Evolutionary conservation across 2,329 filamentous ascomycete species (phyloP).

Genomic region (Ascomycota sp.): DNA sequence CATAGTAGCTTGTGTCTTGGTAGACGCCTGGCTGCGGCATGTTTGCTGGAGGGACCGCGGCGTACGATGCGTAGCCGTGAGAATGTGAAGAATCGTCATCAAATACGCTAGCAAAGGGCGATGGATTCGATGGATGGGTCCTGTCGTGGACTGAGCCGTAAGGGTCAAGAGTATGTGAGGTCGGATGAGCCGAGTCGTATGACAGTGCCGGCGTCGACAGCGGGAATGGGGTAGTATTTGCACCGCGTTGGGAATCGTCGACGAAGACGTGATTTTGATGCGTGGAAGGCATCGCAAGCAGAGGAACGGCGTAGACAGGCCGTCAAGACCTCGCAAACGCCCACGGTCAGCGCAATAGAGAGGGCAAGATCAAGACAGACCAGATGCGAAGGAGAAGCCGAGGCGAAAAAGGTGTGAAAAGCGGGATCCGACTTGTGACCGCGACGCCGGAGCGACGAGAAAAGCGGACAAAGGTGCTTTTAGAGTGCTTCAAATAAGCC

Average conservation of each 20-base stretch:
- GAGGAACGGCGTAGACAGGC: no score
- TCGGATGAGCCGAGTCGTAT: constrained; percentile 10
- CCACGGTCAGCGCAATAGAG: no score
- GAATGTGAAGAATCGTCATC: constrained; percentile 47
- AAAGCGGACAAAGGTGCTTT: no score
- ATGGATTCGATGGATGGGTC: constrained; percentile 16
- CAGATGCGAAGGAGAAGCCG: no score
- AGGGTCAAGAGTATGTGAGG: constrained; percentile 4
- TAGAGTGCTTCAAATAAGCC: no score
- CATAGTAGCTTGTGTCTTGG: constrained; percentile 36
- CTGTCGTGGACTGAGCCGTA: constrained; percentile 12
- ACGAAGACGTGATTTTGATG: no score
- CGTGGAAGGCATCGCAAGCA: no score
- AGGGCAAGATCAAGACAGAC: no score
- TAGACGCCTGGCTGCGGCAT: constrained; percentile 14
- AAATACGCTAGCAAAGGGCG: constrained; percentile 44
- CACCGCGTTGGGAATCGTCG: constrained; percentile 15
- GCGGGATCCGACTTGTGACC: no score
- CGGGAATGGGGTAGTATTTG: constrained; percentile 19
- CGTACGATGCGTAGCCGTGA: constrained; percentile 18
- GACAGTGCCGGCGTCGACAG: constrained; percentile 16
- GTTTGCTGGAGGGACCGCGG: constrained; percentile 15
- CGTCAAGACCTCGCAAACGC: no score
- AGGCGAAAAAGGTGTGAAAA: no score
- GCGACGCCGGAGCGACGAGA: no score